phyloP scores from a whole-genome alignment of 108 stramenopile genomes.

The Nannochloropsis oceanica region DNA sequence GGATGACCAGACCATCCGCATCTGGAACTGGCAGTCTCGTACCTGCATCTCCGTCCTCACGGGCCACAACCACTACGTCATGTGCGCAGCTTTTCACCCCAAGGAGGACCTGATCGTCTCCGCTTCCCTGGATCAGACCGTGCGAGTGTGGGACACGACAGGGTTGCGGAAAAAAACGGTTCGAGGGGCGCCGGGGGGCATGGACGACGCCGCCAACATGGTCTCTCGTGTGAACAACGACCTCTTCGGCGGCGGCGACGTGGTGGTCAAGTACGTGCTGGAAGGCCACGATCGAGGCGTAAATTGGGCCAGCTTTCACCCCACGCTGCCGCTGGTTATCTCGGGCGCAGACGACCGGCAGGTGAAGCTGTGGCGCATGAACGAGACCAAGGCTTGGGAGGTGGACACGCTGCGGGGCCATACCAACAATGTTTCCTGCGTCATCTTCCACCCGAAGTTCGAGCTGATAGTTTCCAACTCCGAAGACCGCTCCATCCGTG shows the following conservation, averaged over 20 bases:
- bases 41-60: slow-evolving; percentile 90
- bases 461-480: slow-evolving; percentile 93
- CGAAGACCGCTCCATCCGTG: slow-evolving; percentile 93
- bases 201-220: slow-evolving; percentile 6
- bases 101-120: slow-evolving; percentile 96
- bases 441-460: slow-evolving; percentile 94
- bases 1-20: slow-evolving; percentile 92
- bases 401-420: slow-evolving; percentile 98
- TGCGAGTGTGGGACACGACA: slow-evolving; percentile 97
- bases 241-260: slow-evolving; percentile 95
- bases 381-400: slow-evolving; percentile 98
- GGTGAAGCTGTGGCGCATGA: slow-evolving; percentile 98
- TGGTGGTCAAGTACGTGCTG: slow-evolving; percentile 95
- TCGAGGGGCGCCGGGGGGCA: slow-evolving; percentile 35
- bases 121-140: slow-evolving; percentile 95
- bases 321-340: slow-evolving; percentile 85
- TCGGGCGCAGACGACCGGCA: slow-evolving; percentile 96
- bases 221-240: slow-evolving; percentile 64
- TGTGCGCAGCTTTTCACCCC: slow-evolving; percentile 98
- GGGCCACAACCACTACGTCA: slow-evolving; percentile 99
- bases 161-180: slow-evolving; percentile 88
- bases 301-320: slow-evolving; percentile 99
- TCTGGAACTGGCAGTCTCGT: slow-evolving; percentile 98
- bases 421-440: slow-evolving; percentile 96
- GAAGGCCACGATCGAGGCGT: slow-evolving; percentile 98